Percentiles rank a stretch among this genome's conserved stretches.
Evolutionary conservation across 2,329 filamentous ascomycete genomes (phyloP).

Genomic region (Penicillium corylophilum): DNA sequence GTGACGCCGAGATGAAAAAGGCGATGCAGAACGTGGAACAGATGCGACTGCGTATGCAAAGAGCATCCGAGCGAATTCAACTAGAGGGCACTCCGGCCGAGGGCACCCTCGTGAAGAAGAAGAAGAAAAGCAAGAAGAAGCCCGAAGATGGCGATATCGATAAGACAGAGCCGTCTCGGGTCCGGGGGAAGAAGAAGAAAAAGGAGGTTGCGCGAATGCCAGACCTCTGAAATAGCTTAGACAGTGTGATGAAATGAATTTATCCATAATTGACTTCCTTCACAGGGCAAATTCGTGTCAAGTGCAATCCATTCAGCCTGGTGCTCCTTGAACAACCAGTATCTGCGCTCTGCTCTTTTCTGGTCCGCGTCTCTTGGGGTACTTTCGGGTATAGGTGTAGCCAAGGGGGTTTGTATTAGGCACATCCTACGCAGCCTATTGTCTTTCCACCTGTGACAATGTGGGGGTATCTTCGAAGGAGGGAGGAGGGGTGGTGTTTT

Average conservation of each 20-base stretch:
- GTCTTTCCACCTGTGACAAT: not conserved
- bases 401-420: not conserved
- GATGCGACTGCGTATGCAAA: constrained; percentile 77
- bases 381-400: not conserved
- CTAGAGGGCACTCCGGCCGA: constrained; percentile 50
- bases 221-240: not conserved
- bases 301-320: not conserved
- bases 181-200: constrained; percentile 22
- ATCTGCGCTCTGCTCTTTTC: not conserved
- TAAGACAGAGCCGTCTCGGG: not conserved
- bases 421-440: not conserved
- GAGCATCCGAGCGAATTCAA: constrained; percentile 48
- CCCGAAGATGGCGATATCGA: constrained; percentile 1
- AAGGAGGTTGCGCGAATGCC: constrained; percentile 2
- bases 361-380: not conserved
- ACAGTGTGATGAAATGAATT: constrained; percentile 1
- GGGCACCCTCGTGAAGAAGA: constrained; percentile 59
- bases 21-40: constrained; percentile 88
- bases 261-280: not conserved
- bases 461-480: constrained; percentile 13
- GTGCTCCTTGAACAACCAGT: not conserved
- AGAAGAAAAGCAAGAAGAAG: constrained; percentile 42
- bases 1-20: constrained; percentile 84
- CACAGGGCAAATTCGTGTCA: not conserved
- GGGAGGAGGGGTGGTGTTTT: constrained; percentile 1